Percentiles rank a stretch among this genome's conserved stretches.
Evolutionary conservation across 202 grass and related monocot species (phyloP).

Genomic region (Carex sylvatica): DNA sequence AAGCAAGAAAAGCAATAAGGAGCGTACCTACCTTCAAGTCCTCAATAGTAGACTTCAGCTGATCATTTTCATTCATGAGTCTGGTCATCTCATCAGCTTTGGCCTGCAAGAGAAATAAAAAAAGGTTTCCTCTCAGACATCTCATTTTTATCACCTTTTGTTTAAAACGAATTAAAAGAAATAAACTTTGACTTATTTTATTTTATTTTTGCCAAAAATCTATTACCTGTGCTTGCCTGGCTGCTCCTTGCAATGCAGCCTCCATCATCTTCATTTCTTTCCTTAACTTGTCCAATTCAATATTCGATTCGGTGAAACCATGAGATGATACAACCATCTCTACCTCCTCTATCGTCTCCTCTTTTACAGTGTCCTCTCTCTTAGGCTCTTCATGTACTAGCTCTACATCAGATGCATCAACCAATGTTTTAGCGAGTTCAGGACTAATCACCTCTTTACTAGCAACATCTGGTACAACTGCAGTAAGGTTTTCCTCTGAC

Average conservation of each 20-base stretch:
- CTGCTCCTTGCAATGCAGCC: slow-evolving; percentile 94
- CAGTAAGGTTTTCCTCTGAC: slow-evolving; percentile 13
- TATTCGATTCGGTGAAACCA: slow-evolving; percentile 35
- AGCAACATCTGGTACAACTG: slow-evolving; percentile 28
- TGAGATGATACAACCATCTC: slow-evolving; percentile 33
- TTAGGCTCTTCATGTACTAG: slow-evolving; percentile 13
- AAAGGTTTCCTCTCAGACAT: slow-evolving; percentile 3
- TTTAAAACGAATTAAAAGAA: not conserved
- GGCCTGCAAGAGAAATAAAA: slow-evolving; percentile 49
- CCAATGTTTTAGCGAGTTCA: slow-evolving; percentile 1
- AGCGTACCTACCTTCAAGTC: slow-evolving; percentile 81
- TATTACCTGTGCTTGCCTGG: slow-evolving; percentile 93
- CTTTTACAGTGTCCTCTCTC: slow-evolving; percentile 37
- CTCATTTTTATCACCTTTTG: not conserved
- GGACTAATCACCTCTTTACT: slow-evolving; percentile 20
- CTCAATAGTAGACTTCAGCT: slow-evolving; percentile 78
- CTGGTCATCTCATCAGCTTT: slow-evolving; percentile 97
- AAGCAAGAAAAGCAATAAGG: slow-evolving; percentile 15
- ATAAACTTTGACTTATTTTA: not conserved
- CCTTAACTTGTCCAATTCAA: slow-evolving; percentile 77
- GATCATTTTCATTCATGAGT: slow-evolving; percentile 92
- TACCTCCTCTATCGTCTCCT: slow-evolving; percentile 38
- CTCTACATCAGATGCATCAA: slow-evolving; percentile 28
- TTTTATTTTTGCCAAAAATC: not conserved
- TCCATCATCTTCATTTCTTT: slow-evolving; percentile 97